A percentile compares a stretch with the other conserved stretches of the same genome.
These are phyloP conservation scores for Neonectria hederae DNA, from an alignment of 2,329 filamentous ascomycete genomes.

Conservation along the genomic window DNA sequence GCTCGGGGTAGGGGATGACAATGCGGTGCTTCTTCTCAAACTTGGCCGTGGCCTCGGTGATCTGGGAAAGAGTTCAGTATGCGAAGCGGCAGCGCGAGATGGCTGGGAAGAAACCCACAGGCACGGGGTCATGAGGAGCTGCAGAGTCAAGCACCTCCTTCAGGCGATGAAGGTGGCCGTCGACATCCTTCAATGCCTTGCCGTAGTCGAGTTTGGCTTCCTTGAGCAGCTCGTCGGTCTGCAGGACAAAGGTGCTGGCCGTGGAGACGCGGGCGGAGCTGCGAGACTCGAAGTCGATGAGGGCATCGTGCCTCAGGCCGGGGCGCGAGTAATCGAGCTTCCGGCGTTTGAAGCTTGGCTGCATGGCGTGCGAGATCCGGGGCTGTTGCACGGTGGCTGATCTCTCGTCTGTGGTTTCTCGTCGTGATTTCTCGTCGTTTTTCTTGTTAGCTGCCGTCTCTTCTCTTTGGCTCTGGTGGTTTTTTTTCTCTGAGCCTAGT, in stretches of 20 bases:
- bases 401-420: background rate
- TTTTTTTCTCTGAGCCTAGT: constrained; percentile 35
- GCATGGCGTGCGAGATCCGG: constrained; percentile 49
- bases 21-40: constrained; percentile 75
- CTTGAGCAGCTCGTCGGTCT: constrained; percentile 68
- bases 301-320: constrained; percentile 47
- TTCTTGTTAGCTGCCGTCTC: constrained; percentile 17
- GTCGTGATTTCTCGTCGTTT: constrained; percentile 16
- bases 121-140: constrained; percentile 58
- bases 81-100: background rate
- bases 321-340: constrained; percentile 55
- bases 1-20: constrained; percentile 85
- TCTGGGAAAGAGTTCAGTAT: constrained; percentile 55
- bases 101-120: constrained; percentile 53
- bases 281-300: constrained; percentile 54
- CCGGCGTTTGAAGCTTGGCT: constrained; percentile 58
- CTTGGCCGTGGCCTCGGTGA: constrained; percentile 72
- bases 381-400: constrained; percentile 10
- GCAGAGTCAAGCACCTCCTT: constrained; percentile 64
- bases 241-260: constrained; percentile 65
- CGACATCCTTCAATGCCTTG: constrained; percentile 58
- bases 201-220: constrained; percentile 64
- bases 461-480: constrained; percentile 25
- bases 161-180: constrained; percentile 60
- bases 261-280: constrained; percentile 54